Percentiles rank a stretch among this genome's conserved stretches.
Conservation (phyloP, 148 eudicot species). For the Fallopia convolvulus region DNA sequence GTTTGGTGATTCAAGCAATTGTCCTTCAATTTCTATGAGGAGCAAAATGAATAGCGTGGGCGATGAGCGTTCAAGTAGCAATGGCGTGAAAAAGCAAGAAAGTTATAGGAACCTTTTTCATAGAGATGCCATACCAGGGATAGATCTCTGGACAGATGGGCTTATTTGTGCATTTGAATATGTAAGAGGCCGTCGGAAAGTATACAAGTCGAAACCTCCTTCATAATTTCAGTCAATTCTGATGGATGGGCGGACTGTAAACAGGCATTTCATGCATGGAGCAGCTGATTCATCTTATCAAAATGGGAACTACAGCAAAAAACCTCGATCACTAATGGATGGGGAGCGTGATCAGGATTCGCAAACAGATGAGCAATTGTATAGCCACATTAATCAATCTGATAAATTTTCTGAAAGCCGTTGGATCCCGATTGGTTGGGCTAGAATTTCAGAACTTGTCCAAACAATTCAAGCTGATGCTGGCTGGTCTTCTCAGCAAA, state of each 20-base stretch:
- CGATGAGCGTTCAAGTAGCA: conserved; percentile 23
- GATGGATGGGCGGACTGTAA: conserved; percentile 24
- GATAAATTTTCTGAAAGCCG: conserved; percentile 47
- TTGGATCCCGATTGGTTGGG: conserved; percentile 96
- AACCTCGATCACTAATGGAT: conserved; percentile 30
- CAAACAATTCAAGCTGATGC: conserved; percentile 59
- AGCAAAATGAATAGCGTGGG: conserved; percentile 26
- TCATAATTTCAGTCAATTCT: conserved; percentile 25
- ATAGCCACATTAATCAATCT: conserved; percentile 20
- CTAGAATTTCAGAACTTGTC: conserved; percentile 68
- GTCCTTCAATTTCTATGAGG: background rate
- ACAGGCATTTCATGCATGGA: conserved; percentile 25
- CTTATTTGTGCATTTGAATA: conserved; percentile 90
- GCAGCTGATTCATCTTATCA: conserved; percentile 22
- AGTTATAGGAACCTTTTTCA: conserved; percentile 25
- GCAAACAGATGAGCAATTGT: conserved; percentile 23
- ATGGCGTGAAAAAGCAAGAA: conserved; percentile 31
- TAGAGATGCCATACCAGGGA: conserved; percentile 45
- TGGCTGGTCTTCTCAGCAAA: conserved; percentile 52
- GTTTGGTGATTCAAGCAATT: background rate
- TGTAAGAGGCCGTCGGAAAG: conserved; percentile 44
- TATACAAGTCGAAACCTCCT: conserved; percentile 27
- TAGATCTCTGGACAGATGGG: conserved; percentile 80
- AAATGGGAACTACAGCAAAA: conserved; percentile 24
- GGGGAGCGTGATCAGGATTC: conserved; percentile 23